Evolutionary conservation across 2,329 filamentous ascomycete species (phyloP), one percentile per base, ranked within the genome.

Genomic region (Elsinoe ampelina): DNA sequence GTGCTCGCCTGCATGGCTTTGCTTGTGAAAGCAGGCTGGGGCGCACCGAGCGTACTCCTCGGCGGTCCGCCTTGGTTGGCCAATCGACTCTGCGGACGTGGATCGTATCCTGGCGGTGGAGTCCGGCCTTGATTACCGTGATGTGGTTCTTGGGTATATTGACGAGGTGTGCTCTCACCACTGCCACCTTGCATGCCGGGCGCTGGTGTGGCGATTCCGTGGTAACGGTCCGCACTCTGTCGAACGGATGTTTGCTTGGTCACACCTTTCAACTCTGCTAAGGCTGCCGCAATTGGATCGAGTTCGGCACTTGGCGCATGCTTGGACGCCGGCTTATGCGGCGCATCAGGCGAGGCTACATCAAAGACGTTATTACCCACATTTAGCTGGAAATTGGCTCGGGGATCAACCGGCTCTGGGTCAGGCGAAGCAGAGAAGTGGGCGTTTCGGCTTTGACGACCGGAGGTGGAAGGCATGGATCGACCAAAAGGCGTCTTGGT

Each of bases 331-430:
- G 64, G 61, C 78, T 64, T 66, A 41, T 80, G 70, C 39, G 69
- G 69, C 26, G 65, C 63, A 59, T 92, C 87, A 0, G 89, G 85
- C 7, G 86, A 86, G 11, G 87, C 86, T 8, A 98, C 92, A 57
- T 95, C 85, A 65, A 98, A 95, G 10, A 98, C 89, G 65, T 98
- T 98, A 65, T 95, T 89, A 6, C 93, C 93, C 56, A 98, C 82
- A 65, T 96, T 96, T 26, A 98, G 78, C 60, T 95, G 92, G 64
- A 97, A 84, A 68, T 87, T 95, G 38, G 92, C 90, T 60, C 93
- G 85, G 57, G 92, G 91, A 67, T 96, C 93, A 36, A 93, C 91
- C 1, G 87, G 87, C 55, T 95, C 89, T 2, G 89, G 89, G 65
- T 89, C 95, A 55, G 75, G 76, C 61, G 62, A 73, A 67, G 72